phyloP scores from a whole-genome alignment of 2,329 filamentous ascomycete species.

The Colletotrichum sp. region DNA sequence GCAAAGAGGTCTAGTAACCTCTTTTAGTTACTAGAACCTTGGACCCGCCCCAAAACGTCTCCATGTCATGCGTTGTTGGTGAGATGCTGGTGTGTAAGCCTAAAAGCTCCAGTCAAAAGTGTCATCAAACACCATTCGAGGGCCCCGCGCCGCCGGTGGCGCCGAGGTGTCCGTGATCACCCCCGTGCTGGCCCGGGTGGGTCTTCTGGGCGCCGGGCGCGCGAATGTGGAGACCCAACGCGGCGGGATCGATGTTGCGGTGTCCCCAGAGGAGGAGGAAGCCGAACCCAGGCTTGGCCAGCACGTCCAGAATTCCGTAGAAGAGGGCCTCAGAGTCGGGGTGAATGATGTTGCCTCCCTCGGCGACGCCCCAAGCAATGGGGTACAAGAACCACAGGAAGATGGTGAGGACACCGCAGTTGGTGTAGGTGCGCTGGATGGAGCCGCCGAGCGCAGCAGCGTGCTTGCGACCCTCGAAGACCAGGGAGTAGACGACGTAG shows the following conservation, averaged over 20 bases:
- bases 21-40: neutral
- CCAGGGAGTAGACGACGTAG: constrained; percentile 66
- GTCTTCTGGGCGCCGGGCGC: constrained; percentile 17
- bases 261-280: constrained; percentile 66
- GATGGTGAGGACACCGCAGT: constrained; percentile 63
- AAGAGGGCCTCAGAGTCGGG: constrained; percentile 72
- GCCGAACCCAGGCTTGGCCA: constrained; percentile 70
- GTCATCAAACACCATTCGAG: neutral
- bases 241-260: constrained; percentile 62
- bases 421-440: constrained; percentile 57
- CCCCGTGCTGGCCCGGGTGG: constrained; percentile 3
- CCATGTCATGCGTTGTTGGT: neutral
- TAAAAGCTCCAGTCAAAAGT: neutral
- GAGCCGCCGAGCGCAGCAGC: constrained; percentile 58
- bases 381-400: constrained; percentile 71
- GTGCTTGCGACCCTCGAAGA: constrained; percentile 59
- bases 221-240: constrained; percentile 55
- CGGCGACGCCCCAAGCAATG: constrained; percentile 66
- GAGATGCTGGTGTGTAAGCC: neutral
- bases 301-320: constrained; percentile 70
- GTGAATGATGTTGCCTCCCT: constrained; percentile 70
- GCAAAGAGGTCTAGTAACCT: neutral
- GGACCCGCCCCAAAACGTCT: neutral
- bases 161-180: constrained; percentile 5
- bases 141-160: neutral